Base-by-base conservation (phyloP, 2,329 filamentous ascomycete species). In the Sporothrix inflata region DNA sequence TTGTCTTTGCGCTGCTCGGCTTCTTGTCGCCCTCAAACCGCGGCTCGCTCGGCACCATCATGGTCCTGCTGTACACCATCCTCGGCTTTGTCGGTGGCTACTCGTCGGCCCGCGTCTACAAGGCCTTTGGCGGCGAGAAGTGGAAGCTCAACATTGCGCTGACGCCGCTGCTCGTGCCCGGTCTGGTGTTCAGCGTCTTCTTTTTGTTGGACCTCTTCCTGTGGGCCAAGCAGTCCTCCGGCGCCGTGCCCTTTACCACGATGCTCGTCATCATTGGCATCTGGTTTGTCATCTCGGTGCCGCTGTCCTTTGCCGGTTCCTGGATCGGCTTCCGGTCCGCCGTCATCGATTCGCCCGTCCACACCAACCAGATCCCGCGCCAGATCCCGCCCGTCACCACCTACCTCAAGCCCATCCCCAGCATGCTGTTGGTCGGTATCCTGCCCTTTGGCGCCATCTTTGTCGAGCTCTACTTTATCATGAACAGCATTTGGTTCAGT, bases 401-500 rank as follows among this genome's bases (percentile, higher is more conserved):
- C 9, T 98, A 97, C 78, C 90, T 98, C 66, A 91, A 91, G 74
- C 93, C 93, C 0, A 83, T 98, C 8, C 96, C 96, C 1, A 97
- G 93, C 75, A 95, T 97, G 88, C 87, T 98, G 19, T 87, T 98
- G 27, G 95, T 97, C 30, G 96, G 96, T 69, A 90, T 98, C 68
- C 86, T 98, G 34, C 96, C 96, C 0, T 99, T 99, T 78, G 94
- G 93, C 63, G 95, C 96, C 74, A 98, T 99, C 79, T 98, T 98
- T 76, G 94, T 98, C 63, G 96, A 99, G 84, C 90, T 99, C 2
- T 98, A 97, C 87, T 98, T 98, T 83, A 98, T 99, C 85, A 97
- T 99, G 93, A 97, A 91, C 83, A 97, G 93, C 34, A 95, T 99
- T 80, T 99, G 96, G 96, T 97, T 97, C 83, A 95, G 91, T 85